A percentile compares a stretch with the other conserved stretches of the same genome.
phyloP scores from a whole-genome alignment of 768 basidiomycete genomes.

The Zangia roseola region DNA sequence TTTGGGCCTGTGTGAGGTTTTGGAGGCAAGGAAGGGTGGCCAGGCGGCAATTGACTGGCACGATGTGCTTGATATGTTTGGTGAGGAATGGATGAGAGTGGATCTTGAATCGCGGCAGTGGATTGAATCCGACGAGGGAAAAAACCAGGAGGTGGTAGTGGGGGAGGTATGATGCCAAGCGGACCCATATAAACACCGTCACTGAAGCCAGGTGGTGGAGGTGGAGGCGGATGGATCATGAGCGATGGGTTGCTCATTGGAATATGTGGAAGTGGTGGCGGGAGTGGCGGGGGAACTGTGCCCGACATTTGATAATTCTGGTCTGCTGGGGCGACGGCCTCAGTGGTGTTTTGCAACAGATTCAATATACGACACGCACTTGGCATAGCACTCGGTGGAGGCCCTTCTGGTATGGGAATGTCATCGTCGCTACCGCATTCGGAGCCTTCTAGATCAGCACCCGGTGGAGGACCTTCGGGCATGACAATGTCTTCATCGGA shows the following conservation, averaged over 20 bases:
- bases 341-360: neutral
- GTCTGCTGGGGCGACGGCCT: constrained; percentile 6
- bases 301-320: constrained; percentile 3
- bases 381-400: constrained; percentile 46
- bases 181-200: constrained; percentile 5
- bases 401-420: constrained; percentile 86
- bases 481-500: constrained; percentile 62
- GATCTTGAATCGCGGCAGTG: constrained; percentile 64
- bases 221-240: constrained; percentile 16
- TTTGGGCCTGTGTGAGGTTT: constrained; percentile 34
- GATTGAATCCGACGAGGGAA: constrained; percentile 56
- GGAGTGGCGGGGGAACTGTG: constrained; percentile 14
- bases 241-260: constrained; percentile 20
- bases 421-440: constrained; percentile 71
- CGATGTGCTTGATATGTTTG: constrained; percentile 77
- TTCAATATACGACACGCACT: constrained; percentile 14
- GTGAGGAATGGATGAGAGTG: constrained; percentile 71
- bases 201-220: constrained; percentile 11
- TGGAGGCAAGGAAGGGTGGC: constrained; percentile 44
- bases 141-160: constrained; percentile 63
- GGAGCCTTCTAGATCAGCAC: constrained; percentile 34
- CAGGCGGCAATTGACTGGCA: constrained; percentile 37
- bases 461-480: constrained; percentile 62
- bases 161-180: constrained; percentile 26
- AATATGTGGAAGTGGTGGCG: constrained; percentile 20